A percentile compares a stretch with the other conserved stretches of the same genome.
Evolutionary conservation across 2,329 filamentous ascomycete genomes (phyloP).

Genomic region (Zelopaecilomyces penicillatus): DNA sequence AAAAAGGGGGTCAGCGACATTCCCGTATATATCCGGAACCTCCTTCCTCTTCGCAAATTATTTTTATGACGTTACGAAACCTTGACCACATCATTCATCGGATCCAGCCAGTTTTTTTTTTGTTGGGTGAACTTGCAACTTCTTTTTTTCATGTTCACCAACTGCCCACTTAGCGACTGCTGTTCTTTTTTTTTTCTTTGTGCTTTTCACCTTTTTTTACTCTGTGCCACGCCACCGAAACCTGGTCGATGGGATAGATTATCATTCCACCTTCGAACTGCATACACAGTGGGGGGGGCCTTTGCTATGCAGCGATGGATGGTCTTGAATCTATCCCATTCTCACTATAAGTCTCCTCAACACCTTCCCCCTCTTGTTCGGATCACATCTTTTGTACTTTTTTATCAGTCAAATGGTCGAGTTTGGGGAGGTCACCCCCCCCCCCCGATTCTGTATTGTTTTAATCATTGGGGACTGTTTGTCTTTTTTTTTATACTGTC

Average conservation of each 20-base stretch:
- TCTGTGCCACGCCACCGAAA: neutral
- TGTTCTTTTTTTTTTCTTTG: slow-evolving; percentile 4
- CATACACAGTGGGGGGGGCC: too few species aligned
- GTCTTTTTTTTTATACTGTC: neutral
- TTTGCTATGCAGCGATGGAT: too few species aligned
- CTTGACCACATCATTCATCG: slow-evolving; percentile 1
- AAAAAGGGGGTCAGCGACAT: slow-evolving; percentile 2
- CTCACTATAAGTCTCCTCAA: too few species aligned
- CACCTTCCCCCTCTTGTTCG: too few species aligned
- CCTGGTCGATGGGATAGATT: neutral
- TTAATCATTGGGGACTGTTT: neutral
- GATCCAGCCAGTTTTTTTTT: slow-evolving; percentile 7
- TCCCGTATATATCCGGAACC: slow-evolving; percentile 2
- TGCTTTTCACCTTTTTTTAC: neutral
- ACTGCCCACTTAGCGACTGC: slow-evolving; percentile 7
- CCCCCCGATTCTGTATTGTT: too few species aligned
- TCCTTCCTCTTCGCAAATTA: neutral
- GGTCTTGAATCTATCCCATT: too few species aligned
- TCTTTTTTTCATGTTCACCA: slow-evolving; percentile 1
- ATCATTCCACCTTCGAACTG: too few species aligned
- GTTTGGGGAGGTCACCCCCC: too few species aligned
- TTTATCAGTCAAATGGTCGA: too few species aligned
- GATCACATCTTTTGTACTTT: too few species aligned
- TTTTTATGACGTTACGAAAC: slow-evolving; percentile 8
- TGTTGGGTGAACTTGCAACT: slow-evolving; percentile 1